Base-by-base conservation (phyloP, 805 yeast species). In the Kodamaea lidongshanica region DNA sequence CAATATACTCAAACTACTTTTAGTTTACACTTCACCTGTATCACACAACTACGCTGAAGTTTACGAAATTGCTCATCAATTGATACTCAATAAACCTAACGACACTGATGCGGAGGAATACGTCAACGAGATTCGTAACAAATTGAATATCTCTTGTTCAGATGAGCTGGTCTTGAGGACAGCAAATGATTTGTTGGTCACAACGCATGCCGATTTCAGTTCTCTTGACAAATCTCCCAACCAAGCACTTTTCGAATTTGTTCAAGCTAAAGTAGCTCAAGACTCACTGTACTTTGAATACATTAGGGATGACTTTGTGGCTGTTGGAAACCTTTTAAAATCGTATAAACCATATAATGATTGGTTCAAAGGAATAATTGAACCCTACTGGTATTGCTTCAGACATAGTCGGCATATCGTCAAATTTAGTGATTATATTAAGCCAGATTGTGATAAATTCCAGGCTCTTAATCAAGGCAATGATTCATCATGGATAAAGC, bases 361-460 rank as follows among this genome's bases (percentile, higher is more conserved):
- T n/a, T 46, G 50, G 50, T 30, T 23, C 23, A 23, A 30, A 7
- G 50, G 47, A 9, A n/a, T 44, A 12, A 17, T 46, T 6, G 27
- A 27, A 16, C 52, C 52, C 4, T 46, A 38, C 34, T 8, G 32
- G 16, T 45, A 42, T 25, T 46, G 31, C 27, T 34, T 38, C 30
- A 21, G 26, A 15, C 27, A 30, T 17, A 25, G 15, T 3, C 33
- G 32, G 25, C 39, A 38, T 12, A 43, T 37, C 7, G 26, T 29
- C n/a, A 7, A 14, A 6, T 27, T 32, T 8, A 21, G 19, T 9
- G 15, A 9, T 10, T 32, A 32, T 12, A 16, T 32, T 3, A n/a
- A 16, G 15, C 17, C 17, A 8, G 27, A 14, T n/a, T 26, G 12
- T 11, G 30, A 31, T 30, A 28, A 26, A 12, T 27, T 32, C 20